Conservation (phyloP, 208 protist genomes). For the Leishmania lainsoni region DNA sequence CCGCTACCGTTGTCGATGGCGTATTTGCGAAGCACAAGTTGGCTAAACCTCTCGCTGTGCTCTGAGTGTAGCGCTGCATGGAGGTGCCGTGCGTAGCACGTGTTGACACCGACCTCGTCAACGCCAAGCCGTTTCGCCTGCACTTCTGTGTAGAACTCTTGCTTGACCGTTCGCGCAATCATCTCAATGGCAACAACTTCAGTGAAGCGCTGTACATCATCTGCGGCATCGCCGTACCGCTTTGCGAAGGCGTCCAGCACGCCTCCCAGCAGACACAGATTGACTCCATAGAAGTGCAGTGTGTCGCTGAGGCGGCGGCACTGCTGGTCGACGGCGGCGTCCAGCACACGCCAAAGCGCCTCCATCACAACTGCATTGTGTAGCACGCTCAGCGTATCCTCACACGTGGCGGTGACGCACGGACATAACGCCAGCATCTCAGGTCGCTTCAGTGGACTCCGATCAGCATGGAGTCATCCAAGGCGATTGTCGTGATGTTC, state of each 20-base stretch:
- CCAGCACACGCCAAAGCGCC: conserved; percentile 32
- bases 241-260: conserved; percentile 39
- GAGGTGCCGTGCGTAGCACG: conserved; percentile 48
- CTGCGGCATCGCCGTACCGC: conserved; percentile 3
- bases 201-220: conserved; percentile 26
- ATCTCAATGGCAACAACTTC: conserved; percentile 61
- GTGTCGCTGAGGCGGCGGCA: conserved; percentile 20
- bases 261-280: conserved; percentile 75
- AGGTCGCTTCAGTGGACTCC: conserved; percentile 81
- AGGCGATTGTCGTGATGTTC: conserved; percentile 74
- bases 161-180: conserved; percentile 75
- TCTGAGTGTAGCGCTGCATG: conserved; percentile 45
- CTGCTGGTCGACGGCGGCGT: conserved; percentile 25
- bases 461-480: conserved; percentile 43
- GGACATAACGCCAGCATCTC: conserved; percentile 70
- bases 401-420: conserved; percentile 51
- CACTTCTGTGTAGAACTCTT: conserved; percentile 82
- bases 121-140: conserved; percentile 81
- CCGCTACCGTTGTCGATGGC: not conserved
- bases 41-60: conserved; percentile 32
- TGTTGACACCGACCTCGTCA: conserved; percentile 41
- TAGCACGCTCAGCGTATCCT: conserved; percentile 60
- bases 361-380: conserved; percentile 42
- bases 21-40: conserved; percentile 72
- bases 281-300: conserved; percentile 71